Conservation (phyloP, 176 grass and related monocot genomes). For the Bonia amplexicaulis region DNA sequence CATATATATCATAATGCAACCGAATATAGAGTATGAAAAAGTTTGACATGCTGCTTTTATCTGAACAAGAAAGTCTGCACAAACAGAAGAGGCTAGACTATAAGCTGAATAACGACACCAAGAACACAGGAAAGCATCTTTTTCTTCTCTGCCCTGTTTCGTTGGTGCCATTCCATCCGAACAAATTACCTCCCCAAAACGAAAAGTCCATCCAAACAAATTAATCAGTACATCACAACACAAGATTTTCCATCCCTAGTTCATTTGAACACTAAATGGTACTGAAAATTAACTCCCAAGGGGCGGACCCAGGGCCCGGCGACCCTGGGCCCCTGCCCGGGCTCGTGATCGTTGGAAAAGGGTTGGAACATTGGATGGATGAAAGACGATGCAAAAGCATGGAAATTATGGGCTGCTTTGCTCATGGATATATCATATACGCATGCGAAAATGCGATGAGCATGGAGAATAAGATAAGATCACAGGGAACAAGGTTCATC, state of each 20-base stretch:
- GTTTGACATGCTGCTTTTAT: background rate
- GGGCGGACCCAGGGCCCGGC: too few species aligned
- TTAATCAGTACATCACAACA: background rate
- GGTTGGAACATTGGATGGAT: too few species aligned
- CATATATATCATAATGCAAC: background rate
- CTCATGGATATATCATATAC: too few species aligned
- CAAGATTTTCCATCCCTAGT: background rate
- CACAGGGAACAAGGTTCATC: too few species aligned
- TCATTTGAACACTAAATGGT: background rate
- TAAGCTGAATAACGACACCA: background rate
- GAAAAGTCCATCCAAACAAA: background rate
- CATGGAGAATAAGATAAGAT: too few species aligned
- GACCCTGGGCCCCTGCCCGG: too few species aligned
- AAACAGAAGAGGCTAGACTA: background rate
- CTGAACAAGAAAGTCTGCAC: background rate
- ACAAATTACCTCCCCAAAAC: background rate
- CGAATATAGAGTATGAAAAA: background rate
- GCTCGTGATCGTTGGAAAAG: too few species aligned
- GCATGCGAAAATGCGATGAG: too few species aligned
- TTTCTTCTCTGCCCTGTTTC: background rate
- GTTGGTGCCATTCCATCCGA: background rate
- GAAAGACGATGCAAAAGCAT: too few species aligned
- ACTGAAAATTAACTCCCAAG: background rate
- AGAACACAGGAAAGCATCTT: background rate
- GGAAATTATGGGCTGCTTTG: too few species aligned